Evolutionary conservation across 164 flowering plant species (phyloP).

Genomic region (Paratinospora sagittata): DNA sequence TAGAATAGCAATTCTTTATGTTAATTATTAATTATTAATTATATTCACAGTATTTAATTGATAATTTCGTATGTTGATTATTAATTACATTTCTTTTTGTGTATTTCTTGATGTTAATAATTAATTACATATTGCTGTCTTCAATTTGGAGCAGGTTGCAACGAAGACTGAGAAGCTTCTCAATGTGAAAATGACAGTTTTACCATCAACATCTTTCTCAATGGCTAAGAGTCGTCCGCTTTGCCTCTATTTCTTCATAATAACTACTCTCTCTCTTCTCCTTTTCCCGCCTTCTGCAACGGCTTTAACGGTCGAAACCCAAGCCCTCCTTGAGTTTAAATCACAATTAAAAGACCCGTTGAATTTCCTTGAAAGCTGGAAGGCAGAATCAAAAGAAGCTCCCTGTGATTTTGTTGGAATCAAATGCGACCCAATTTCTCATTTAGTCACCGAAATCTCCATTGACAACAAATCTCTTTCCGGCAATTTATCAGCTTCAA

Average conservation of each 20-base stretch:
- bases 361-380: conserved; percentile 53
- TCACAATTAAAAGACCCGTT: conserved; percentile 54
- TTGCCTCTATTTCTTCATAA: neutral
- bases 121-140: too few species aligned
- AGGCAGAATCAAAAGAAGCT: conserved; percentile 30
- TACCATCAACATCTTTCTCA: neutral
- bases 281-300: conserved; percentile 11
- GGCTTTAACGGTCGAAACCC: conserved; percentile 31
- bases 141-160: too few species aligned
- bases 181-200: neutral
- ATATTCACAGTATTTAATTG: too few species aligned
- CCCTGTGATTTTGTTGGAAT: conserved; percentile 70
- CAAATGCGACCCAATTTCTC: conserved; percentile 44
- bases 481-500: conserved; percentile 55
- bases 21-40: too few species aligned
- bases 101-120: too few species aligned
- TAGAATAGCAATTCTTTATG: too few species aligned
- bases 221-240: neutral
- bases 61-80: too few species aligned
- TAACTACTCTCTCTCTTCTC: neutral
- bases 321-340: conserved; percentile 65
- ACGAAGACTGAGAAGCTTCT: neutral
- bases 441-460: conserved; percentile 41
- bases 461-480: conserved; percentile 52
- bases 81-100: too few species aligned